Base-by-base conservation (phyloP, 106 monocot species). In the Dioscorea zingiberensis region DNA sequence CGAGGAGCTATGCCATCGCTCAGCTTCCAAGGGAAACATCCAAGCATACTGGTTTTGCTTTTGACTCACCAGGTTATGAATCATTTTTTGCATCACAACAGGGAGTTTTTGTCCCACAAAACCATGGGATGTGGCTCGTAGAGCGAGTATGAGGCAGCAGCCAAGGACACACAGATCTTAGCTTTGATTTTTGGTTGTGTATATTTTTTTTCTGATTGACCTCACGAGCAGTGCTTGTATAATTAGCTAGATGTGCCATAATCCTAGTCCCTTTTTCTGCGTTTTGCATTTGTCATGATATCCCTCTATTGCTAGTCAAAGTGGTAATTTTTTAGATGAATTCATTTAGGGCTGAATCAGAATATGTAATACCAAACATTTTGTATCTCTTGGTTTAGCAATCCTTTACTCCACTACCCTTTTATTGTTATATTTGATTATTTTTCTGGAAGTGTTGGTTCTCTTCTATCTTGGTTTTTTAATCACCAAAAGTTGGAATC, bases 11-110 rank as follows among this genome's bases (percentile, higher is more conserved):
- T 27, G 91, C 88, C 24, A 67, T 97, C 15, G 69, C 95, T 24
- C 88, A 73, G 70, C 79, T 97, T 58, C 95, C 95, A 1, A 77
- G 88, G 25, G 85, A 91, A 60, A 86, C 21, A 4, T 97, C 95
- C 4, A 88, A 88, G 68, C 95, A 97, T 76, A 97, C 95, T 0
- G 95, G 95, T 10, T 97, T 97, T 54, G 95, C 95, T 21, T 97
- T 97, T 27, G 95, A 97, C 65, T 97, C 95, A 10, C 95, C 95
- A 0, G 95, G 95, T 0, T 97, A 92, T 38, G 95, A 97, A 66
- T 97, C 95, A 27, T 97, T 97, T 67, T 97, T 97, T 27, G 95
- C 95, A 21, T 81, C 88, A 15, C 95, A 97, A 66, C 81, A 85
- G 23, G 95, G 95, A 21, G 84, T 92, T 32, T 81, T 83, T 44